Evolutionary conservation across 176 grass and related monocot species (phyloP).

Genomic region (Poa annua): DNA sequence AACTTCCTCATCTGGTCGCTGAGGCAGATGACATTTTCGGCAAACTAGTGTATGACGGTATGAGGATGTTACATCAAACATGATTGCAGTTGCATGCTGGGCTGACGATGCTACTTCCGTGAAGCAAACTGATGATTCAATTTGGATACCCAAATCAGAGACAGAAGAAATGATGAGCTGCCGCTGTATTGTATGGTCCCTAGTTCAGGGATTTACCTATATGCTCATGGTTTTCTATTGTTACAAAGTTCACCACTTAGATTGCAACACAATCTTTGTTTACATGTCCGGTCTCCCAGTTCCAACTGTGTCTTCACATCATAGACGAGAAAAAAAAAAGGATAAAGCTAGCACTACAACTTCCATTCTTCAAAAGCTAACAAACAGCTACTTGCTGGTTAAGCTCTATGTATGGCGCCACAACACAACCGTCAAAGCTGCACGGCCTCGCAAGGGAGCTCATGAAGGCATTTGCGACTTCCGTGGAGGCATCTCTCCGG

Average conservation of each 20-base stretch:
- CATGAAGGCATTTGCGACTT: conserved; percentile 41
- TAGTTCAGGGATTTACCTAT: too few species aligned
- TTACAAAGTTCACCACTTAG: too few species aligned
- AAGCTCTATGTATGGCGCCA: neutral
- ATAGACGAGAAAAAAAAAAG: neutral
- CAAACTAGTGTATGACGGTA: too few species aligned
- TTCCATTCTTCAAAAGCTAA: conserved; percentile 17
- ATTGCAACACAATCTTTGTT: too few species aligned
- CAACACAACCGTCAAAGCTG: neutral
- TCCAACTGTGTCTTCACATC: neutral
- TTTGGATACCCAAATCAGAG: neutral
- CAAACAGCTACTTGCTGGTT: conserved; percentile 17
- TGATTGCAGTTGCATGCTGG: too few species aligned
- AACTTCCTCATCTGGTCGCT: neutral
- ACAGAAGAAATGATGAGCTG: neutral
- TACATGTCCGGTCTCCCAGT: neutral
- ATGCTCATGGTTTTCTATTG: too few species aligned
- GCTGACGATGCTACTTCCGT: too few species aligned
- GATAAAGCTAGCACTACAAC: neutral
- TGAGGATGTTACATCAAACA: too few species aligned
- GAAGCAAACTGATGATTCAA: neutral
- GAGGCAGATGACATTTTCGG: too few species aligned
- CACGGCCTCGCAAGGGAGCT: conserved; percentile 40
- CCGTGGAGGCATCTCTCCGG: conserved; percentile 42
- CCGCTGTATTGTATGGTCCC: too few species aligned